Evolutionary conservation across 306 rosid species (phyloP).

Genomic region (Citrullus amarus): DNA sequence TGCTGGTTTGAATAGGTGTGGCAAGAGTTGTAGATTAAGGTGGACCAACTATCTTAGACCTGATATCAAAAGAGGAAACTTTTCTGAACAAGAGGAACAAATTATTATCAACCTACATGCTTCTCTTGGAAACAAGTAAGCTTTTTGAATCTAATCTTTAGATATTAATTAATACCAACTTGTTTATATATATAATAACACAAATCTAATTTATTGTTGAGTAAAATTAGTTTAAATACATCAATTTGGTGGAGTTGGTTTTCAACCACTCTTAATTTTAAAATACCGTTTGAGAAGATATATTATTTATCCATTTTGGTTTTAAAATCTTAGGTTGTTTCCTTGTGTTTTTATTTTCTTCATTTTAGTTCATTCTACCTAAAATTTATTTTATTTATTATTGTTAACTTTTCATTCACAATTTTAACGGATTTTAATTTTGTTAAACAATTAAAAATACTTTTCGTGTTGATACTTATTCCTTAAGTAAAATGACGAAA

Average conservation of each 20-base stretch:
- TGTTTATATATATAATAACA: background rate
- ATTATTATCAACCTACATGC: slow-evolving; percentile 52
- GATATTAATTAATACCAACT: background rate
- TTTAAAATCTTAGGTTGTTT: too few relatives aligned
- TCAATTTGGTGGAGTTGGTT: background rate
- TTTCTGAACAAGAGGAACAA: slow-evolving; percentile 45
- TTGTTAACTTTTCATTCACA: background rate
- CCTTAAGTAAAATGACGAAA: background rate
- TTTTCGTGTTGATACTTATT: background rate
- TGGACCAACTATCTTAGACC: slow-evolving; percentile 80
- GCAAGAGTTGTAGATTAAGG: slow-evolving; percentile 63
- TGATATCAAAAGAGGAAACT: slow-evolving; percentile 68
- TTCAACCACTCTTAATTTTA: background rate
- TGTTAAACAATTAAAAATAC: too few relatives aligned
- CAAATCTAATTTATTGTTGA: background rate
- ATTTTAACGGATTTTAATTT: too few relatives aligned
- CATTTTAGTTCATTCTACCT: background rate
- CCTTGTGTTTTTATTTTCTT: too few relatives aligned
- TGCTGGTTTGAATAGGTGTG: slow-evolving; percentile 78
- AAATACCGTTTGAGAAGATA: background rate
- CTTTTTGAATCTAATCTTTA: background rate
- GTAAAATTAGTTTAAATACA: background rate
- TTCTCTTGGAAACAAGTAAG: slow-evolving; percentile 64
- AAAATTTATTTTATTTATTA: too few relatives aligned
- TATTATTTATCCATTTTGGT: background rate